phyloP scores from a whole-genome alignment of 805 yeast species.

The Wickerhamomyces bisporus region DNA sequence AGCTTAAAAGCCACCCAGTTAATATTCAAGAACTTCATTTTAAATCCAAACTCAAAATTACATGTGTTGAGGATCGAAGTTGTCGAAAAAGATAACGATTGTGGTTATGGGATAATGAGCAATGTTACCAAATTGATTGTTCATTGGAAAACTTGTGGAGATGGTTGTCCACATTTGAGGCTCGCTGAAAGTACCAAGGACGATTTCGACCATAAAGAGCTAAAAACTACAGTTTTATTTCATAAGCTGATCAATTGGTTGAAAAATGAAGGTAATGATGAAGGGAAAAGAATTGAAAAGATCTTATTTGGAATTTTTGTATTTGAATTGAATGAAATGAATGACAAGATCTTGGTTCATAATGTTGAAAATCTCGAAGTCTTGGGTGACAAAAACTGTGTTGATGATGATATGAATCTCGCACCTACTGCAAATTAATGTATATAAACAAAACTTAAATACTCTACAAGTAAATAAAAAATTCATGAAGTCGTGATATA shows the following conservation, averaged over 20 bases:
- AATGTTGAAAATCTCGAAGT: constrained; percentile 63
- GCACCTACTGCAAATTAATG: too few species aligned
- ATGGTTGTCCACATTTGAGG: constrained; percentile 47
- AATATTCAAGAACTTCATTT: constrained; percentile 46
- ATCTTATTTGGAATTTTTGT: constrained; percentile 49
- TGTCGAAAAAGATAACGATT: constrained; percentile 2
- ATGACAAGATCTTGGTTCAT: constrained; percentile 52
- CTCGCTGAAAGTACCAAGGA: too few species aligned
- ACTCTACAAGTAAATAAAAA: too few species aligned
- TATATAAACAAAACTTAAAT: too few species aligned
- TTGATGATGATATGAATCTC: constrained; percentile 6
- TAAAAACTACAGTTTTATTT: neutral
- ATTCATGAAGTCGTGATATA: too few species aligned
- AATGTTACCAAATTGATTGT: constrained; percentile 43
- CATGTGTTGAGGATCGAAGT: constrained; percentile 35
- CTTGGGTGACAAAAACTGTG: constrained; percentile 34
- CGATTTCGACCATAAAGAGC: constrained; percentile 1
- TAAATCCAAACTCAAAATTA: constrained; percentile 45
- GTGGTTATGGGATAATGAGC: constrained; percentile 6
- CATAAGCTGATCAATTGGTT: neutral
- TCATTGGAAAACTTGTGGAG: constrained; percentile 54
- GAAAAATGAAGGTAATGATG: neutral
- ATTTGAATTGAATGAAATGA: constrained; percentile 54
- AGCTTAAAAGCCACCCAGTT: constrained; percentile 53
- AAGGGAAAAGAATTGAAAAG: constrained; percentile 1